phyloP scores from a whole-genome alignment of 768 basidiomycete species.

The Baorangia bicolor region DNA sequence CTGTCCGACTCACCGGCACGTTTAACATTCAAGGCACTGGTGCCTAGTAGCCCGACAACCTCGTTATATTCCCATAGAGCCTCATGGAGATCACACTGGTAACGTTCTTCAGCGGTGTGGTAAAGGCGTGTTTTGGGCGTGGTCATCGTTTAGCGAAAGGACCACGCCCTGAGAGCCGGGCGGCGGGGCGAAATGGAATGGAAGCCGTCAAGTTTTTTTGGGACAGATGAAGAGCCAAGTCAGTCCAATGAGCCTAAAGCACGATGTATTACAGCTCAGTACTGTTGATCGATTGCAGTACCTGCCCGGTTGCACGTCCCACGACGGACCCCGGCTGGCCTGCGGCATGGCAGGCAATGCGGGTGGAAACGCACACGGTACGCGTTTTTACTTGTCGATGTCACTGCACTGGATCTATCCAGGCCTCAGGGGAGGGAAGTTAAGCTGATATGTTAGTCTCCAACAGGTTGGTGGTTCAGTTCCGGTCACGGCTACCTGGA shows the following conservation, averaged over 20 bases:
- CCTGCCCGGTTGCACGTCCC: neutral
- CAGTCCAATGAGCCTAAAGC: neutral
- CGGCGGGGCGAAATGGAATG: neutral
- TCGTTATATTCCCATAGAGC: conserved; percentile 18
- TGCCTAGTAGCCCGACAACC: conserved; percentile 2
- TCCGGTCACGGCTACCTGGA: conserved; percentile 22
- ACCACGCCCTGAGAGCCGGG: conserved; percentile 7
- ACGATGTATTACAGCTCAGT: conserved; percentile 2
- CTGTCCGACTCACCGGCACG: conserved; percentile 4
- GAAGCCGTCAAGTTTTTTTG: conserved; percentile 1
- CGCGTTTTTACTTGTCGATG: conserved; percentile 11
- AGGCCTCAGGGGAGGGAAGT: conserved; percentile 6
- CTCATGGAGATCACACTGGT: conserved; percentile 13
- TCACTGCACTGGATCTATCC: conserved; percentile 23
- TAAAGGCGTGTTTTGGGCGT: conserved; percentile 17
- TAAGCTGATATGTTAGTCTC: conserved; percentile 4
- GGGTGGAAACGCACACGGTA: conserved; percentile 14
- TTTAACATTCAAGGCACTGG: conserved; percentile 4
- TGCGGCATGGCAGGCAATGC: conserved; percentile 19
- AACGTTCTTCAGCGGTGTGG: conserved; percentile 11
- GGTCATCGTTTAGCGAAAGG: conserved; percentile 17
- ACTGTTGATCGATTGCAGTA: conserved; percentile 9
- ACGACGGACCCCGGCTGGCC: neutral
- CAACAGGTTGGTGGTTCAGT: conserved; percentile 1
- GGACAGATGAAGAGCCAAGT: neutral